Base-by-base conservation (phyloP, 345 rosid genomes). In the Boechera stricta region DNA sequence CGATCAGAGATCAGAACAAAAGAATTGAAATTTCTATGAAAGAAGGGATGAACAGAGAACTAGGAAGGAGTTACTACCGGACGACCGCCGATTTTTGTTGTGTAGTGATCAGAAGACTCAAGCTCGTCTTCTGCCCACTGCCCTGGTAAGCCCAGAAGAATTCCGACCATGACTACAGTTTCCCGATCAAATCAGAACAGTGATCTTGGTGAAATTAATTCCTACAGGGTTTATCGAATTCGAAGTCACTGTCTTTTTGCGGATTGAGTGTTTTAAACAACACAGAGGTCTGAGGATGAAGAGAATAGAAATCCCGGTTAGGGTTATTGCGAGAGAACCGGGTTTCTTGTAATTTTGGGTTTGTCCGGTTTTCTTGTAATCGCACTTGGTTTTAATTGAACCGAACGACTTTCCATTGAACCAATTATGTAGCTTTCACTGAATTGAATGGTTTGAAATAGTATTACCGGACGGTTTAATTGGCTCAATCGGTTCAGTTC, bases 41-140 rank as follows among this genome's bases (percentile, higher is more conserved):
- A 57, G 41, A 12, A 28, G 5, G 12, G 10, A 39, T 48, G 7
- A 53, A 45, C 9, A 48, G 47, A 74, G 54, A 53, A 54, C 9
- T 21, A 10, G 33, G 12, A 10, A 67, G 48, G 81, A 81, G n/a
- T 63, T 69, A 64, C 52, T 70, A 92, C 98, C 16, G 98, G 98
- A 63, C 88, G 73, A 44, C 98, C 99, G 8, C 98, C 97, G 39
- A 95, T 87, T 86, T 94, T 95, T 0, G 86, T 74, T 0, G 97
- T 90, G 73, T 87, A 87, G 70, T 86, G 85, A 87, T 90, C 97
- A 16, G 93, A 85, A 18, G 85, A 82, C 75, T 90, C 98, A 1
- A 87, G 82, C 49, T 82, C 79, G 48, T 87, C 87, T 41, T 83
- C 81, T 21, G 98, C 98, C 98, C 98, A 95, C 2, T 87, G 71